Base-by-base conservation (phyloP, 441 rosid species). In the Gossypium laxum region DNA sequence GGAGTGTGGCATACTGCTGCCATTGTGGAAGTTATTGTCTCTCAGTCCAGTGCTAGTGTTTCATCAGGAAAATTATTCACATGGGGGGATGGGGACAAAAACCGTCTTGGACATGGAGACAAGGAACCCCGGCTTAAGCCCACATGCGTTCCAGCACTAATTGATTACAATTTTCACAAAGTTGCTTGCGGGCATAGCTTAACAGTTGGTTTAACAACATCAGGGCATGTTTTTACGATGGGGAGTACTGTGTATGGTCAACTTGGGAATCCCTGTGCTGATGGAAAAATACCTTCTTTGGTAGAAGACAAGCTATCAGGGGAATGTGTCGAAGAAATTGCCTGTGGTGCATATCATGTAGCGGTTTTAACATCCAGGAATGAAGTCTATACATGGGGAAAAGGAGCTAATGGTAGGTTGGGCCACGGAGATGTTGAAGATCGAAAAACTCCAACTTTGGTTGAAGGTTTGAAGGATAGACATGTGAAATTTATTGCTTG, bases 1-100 rank as follows among this genome's bases (percentile, higher is more conserved):
- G 98, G 98, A 30, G 98, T 93, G 63, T 93, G 98, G 98, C 98
- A 93, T 77, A 91, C 97, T 50, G 93, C 98, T 80, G 97, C 98
- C 69, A 86, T 90, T 58, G 98, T 93, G 26, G 97, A 93, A 75
- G 92, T 93, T 72, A 93, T 93, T 57, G 97, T 82, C 67, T 81
- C 95, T 19, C 97, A 89, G 80, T 89, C 97, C 21, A 91, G 88
- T 77, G 80, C 96, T 12, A 88, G 96, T 28, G 73, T 79, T 73
- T 87, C 89, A 21, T 88, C 93, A 2, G 98, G 96, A 52, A 93
- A 90, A 69, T 74, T 93, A 77, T 93, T 93, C 83, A 93, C 97
- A 17, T 93, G 98, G 98, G 98, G 98, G 32, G 98, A 93, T 77
- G 98, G 98, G 59, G 98, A 93, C 74, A 93, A 93, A 72, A 93